Base-by-base conservation (phyloP, 106 monocot genomes). In the Dactylorhiza incarnata region DNA sequence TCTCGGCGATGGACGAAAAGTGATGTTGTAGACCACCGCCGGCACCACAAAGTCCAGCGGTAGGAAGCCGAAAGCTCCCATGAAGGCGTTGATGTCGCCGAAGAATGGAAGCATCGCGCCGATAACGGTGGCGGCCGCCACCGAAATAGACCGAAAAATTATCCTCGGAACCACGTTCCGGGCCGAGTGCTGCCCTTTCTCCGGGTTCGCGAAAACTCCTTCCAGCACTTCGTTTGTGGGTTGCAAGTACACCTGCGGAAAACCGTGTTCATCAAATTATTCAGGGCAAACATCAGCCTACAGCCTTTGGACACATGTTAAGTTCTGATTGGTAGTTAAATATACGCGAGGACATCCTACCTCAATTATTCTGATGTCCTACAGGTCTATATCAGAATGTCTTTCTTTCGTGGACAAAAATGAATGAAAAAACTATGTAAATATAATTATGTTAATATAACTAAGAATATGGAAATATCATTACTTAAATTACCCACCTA, bases 21-120 rank as follows among this genome's bases (percentile, higher is more conserved):
- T 93, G 59, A 87, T 63, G 76, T 89, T 95, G 82, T 90, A 95
- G 53, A 95, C n/a, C 14, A 93, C 45, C 0, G 87, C 61, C 1
- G 95, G 95, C 71, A 95, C 46, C 9, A 88, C 85, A 68, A 95
- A 95, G 76, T 95, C 95, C 2, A 95, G 92, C 5, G 95, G 95
- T 17, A 95, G 71, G 78, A 89, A 95, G 9, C 92, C 93, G 29
- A 95, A 93, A 2, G 93, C 95, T 2, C 95, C 95, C 22, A 95
- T 87, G 25, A 93, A 76, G 1, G 81, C 90, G 62, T 93, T 93
- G 77, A 95, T 81, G 74, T 93, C 95, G n/a, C 93, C 95, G 46
- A 95, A 95, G 81, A 95, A 95, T 0, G 95, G 95, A 19, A 95
- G 84, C 95, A 95, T 95, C 54, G 93, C 92, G 5, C 88, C 92